Percentiles rank a stretch among this genome's conserved stretches.
phyloP scores from a whole-genome alignment of 495 filamentous ascomycete species.

The Aspergillus olivimuriae region DNA sequence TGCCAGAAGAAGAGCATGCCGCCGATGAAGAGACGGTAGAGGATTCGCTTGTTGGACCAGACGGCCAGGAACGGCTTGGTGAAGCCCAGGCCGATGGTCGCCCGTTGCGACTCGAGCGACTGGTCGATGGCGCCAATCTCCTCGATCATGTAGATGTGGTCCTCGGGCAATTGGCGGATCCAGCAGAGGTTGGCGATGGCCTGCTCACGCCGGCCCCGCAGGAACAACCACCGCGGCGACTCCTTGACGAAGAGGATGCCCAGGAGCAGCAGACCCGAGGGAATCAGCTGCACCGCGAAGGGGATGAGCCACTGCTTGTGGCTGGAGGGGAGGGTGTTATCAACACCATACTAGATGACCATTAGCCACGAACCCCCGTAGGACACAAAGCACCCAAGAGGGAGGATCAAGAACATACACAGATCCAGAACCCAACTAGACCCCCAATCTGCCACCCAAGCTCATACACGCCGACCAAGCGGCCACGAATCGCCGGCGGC shows the following conservation, averaged over 20 bases:
- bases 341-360: slow-evolving; percentile 33
- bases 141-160: slow-evolving; percentile 62
- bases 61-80: slow-evolving; percentile 61
- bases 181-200: slow-evolving; percentile 56
- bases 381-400: background rate
- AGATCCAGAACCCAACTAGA: slow-evolving; percentile 70
- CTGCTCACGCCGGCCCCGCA: slow-evolving; percentile 41
- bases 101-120: slow-evolving; percentile 52
- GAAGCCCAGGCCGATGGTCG: slow-evolving; percentile 57
- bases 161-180: slow-evolving; percentile 54
- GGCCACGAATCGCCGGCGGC: slow-evolving; percentile 72
- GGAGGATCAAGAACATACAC: slow-evolving; percentile 27
- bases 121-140: slow-evolving; percentile 59
- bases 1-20: slow-evolving; percentile 64
- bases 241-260: slow-evolving; percentile 46
- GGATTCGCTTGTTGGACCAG: slow-evolving; percentile 45
- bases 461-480: slow-evolving; percentile 71
- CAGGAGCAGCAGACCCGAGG: slow-evolving; percentile 42
- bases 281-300: slow-evolving; percentile 51
- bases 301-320: slow-evolving; percentile 52
- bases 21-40: slow-evolving; percentile 63
- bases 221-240: slow-evolving; percentile 55
- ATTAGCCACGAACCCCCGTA: background rate
- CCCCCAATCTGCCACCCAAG: slow-evolving; percentile 70
- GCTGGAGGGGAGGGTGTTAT: slow-evolving; percentile 21